Evolutionary conservation across 768 basidiomycete species (phyloP).

Genomic region (Amanita pallidorosea): DNA sequence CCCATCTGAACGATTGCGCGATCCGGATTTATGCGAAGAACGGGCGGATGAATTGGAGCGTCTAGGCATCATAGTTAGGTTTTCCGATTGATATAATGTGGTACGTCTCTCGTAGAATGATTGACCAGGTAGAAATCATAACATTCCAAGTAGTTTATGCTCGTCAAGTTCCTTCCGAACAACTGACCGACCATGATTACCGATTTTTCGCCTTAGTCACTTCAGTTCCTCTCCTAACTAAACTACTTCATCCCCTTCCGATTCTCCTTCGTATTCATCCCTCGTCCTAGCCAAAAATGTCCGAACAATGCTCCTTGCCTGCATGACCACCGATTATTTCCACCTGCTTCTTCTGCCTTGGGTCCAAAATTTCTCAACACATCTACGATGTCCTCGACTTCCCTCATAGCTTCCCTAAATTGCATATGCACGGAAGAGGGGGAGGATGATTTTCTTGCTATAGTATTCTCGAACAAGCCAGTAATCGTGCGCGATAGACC

Average conservation of each 20-base stretch:
- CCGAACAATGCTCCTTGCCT: conserved; percentile 72
- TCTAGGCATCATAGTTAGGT: no score
- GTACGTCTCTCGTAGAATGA: no score
- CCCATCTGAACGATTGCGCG: no score
- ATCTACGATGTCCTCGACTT: conserved; percentile 80
- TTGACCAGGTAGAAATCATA: no score
- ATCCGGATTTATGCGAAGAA: no score
- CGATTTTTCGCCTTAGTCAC: not conserved
- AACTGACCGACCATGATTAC: no score
- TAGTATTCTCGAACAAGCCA: conserved; percentile 62
- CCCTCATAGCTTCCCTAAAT: conserved; percentile 68
- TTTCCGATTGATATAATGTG: no score
- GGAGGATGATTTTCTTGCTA: conserved; percentile 66
- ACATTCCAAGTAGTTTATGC: no score
- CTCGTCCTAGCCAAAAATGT: conserved; percentile 82
- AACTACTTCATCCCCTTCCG: conserved; percentile 66
- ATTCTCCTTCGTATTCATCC: conserved; percentile 76
- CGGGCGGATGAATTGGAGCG: no score
- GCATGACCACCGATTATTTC: no score
- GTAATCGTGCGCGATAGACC: conserved; percentile 58
- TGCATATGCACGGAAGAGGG: conserved; percentile 78
- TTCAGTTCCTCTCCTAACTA: conserved; percentile 48
- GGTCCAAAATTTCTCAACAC: conserved; percentile 79
- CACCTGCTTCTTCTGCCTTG: conserved; percentile 27
- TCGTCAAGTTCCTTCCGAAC: no score